A percentile compares a stretch with the other conserved stretches of the same genome.
phyloP scores from a whole-genome alignment of 2,329 filamentous ascomycete genomes.

The Penicillium janthinellum region DNA sequence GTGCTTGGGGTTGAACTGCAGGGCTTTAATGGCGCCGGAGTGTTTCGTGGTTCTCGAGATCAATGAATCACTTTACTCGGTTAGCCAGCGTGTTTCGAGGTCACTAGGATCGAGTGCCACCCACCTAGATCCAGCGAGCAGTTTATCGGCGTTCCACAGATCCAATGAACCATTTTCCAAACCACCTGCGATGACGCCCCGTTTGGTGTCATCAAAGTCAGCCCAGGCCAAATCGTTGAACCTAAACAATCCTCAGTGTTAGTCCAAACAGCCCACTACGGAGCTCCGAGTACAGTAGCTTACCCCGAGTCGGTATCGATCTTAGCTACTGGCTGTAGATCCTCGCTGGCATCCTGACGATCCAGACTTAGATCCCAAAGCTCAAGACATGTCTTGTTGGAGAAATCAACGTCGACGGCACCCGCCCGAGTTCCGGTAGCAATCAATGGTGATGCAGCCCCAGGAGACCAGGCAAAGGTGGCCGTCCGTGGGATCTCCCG shows the following conservation, averaged over 20 bases:
- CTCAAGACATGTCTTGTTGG: slow-evolving; percentile 93
- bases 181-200: slow-evolving; percentile 90
- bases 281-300: slow-evolving; percentile 11
- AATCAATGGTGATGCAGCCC: slow-evolving; percentile 74
- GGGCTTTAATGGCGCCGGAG: slow-evolving; percentile 84
- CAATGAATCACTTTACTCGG: slow-evolving; percentile 63
- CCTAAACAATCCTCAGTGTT: slow-evolving; percentile 52
- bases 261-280: slow-evolving; percentile 18
- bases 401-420: slow-evolving; percentile 95
- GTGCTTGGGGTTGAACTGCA: slow-evolving; percentile 95
- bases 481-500: slow-evolving; percentile 96
- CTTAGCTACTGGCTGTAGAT: slow-evolving; percentile 82
- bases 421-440: slow-evolving; percentile 94
- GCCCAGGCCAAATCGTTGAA: slow-evolving; percentile 99
- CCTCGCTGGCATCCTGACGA: slow-evolving; percentile 70
- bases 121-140: slow-evolving; percentile 56
- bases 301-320: slow-evolving; percentile 90
- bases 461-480: slow-evolving; percentile 95
- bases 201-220: slow-evolving; percentile 73
- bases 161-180: slow-evolving; percentile 92
- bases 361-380: slow-evolving; percentile 92
- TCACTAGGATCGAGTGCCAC: slow-evolving; percentile 18
- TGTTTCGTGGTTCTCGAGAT: slow-evolving; percentile 89
- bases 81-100: slow-evolving; percentile 18
- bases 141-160: slow-evolving; percentile 84